Evolutionary conservation across 2,329 filamentous ascomycete genomes (phyloP).

Genomic region (Pseudogymnoascus sp.): DNA sequence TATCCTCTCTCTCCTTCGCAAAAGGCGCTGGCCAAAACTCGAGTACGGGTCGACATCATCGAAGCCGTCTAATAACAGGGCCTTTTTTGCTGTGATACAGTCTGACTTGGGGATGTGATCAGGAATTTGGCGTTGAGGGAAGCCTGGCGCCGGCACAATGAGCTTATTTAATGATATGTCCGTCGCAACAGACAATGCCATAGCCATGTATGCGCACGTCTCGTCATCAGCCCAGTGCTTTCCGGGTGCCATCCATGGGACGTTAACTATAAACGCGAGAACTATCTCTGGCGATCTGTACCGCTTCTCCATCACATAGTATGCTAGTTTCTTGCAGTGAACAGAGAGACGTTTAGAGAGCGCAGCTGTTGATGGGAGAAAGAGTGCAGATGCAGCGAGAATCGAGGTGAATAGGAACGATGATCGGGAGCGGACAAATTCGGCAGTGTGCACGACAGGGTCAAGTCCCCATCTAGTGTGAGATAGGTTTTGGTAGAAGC

Average conservation of each 20-base stretch:
- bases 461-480: conserved; percentile 71
- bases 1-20: conserved; percentile 58
- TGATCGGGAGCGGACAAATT: conserved; percentile 59
- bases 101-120: conserved; percentile 53
- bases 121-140: conserved; percentile 38
- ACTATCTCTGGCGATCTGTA: conserved; percentile 67
- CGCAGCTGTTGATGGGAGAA: conserved; percentile 55
- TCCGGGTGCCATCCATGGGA: conserved; percentile 67
- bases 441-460: conserved; percentile 54
- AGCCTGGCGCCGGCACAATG: conserved; percentile 46
- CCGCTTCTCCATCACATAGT: conserved; percentile 52
- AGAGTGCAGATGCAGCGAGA: conserved; percentile 59
- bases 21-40: conserved; percentile 50
- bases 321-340: conserved; percentile 56
- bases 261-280: conserved; percentile 66
- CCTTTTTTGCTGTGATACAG: conserved; percentile 59
- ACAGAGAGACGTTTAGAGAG: conserved; percentile 58
- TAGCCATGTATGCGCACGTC: conserved; percentile 62
- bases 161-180: conserved; percentile 66
- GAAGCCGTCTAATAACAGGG: conserved; percentile 61
- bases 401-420: conserved; percentile 67
- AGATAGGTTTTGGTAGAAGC: conserved; percentile 61
- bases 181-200: conserved; percentile 60
- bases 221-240: conserved; percentile 64
- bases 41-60: conserved; percentile 53